Base-by-base conservation (phyloP, 768 basidiomycete species). In the Lentinula detonsa region DNA sequence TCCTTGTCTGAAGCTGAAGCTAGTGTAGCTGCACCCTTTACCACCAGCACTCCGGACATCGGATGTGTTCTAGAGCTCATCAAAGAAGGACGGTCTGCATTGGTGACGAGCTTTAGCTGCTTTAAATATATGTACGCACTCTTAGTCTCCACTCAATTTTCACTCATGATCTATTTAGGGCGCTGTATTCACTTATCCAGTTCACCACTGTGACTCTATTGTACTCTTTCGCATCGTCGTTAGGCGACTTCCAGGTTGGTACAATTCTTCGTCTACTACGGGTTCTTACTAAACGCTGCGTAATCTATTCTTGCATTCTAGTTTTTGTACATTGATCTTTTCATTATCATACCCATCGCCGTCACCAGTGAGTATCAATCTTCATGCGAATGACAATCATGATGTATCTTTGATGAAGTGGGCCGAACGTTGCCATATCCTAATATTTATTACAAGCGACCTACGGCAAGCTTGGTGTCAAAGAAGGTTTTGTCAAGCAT, bases 71-170 rank as follows among this genome's bases (percentile, higher is more conserved):
- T 98, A 34, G 95, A 98, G 66, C 91, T 99, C 56, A 95, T 99
- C 76, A 93, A 89, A 68, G 96, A 99, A 70, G 97, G 97, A 7
- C 82, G 97, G 48, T 93, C 94, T 7, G 96, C 97, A 1, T 78
- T 99, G 57, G 96, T 97, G 57, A 98, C 97, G 1, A 96, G 94
- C 72, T 99, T 99, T 75, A 95, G 94, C 65, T 98, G 96, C 76
- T 99, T 99, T 86, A 99, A 99, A 74, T 99, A 98, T 69, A 99
- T 99, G 96, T 95, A 67, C 73, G 92, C 79, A 39, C 43, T 34
- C 45, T 54, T 21, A n/a, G 10, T 34, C 23, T 5, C 33, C 37
- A 66, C 64, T 45, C 70, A 55, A 54, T 58, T 49, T 45, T 57
- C 2, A 54, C 46, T 40, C 64, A 60, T 16, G 16, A 18, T 28